phyloP scores from a whole-genome alignment of 2,329 filamentous ascomycete genomes.

The Calonectria hongkongensis region DNA sequence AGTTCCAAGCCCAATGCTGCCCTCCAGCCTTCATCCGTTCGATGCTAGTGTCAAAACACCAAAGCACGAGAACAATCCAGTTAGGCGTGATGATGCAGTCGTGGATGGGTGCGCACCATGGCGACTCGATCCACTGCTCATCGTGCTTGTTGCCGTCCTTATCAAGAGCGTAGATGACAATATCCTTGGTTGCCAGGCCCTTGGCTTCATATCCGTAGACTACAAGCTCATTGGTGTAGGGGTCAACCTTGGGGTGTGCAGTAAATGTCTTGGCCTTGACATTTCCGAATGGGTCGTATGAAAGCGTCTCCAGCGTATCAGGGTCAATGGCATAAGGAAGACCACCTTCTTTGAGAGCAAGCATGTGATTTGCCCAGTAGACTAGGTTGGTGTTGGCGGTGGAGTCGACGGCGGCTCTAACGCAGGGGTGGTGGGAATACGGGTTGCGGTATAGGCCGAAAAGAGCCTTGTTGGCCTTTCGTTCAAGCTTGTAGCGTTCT shows the following conservation, averaged over 20 bases:
- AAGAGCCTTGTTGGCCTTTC: slow-evolving; percentile 57
- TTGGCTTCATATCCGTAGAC: slow-evolving; percentile 46
- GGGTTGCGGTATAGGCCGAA: slow-evolving; percentile 43
- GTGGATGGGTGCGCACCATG: slow-evolving; percentile 39
- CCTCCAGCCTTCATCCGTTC: slow-evolving; percentile 35
- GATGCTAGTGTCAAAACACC: slow-evolving; percentile 33
- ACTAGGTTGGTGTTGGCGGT: slow-evolving; percentile 46
- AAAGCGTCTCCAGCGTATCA: slow-evolving; percentile 39
- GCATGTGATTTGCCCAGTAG: slow-evolving; percentile 25
- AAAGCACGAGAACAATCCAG: slow-evolving; percentile 37
- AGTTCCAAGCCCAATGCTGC: slow-evolving; percentile 43
- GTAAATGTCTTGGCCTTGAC: slow-evolving; percentile 43
- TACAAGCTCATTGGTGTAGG: slow-evolving; percentile 32
- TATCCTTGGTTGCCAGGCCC: slow-evolving; percentile 37
- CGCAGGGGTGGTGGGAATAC: slow-evolving; percentile 37
- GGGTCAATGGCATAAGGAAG: slow-evolving; percentile 40
- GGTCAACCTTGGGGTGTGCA: slow-evolving; percentile 40
- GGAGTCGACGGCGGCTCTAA: slow-evolving; percentile 39
- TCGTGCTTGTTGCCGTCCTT: slow-evolving; percentile 28
- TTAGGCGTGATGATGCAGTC: slow-evolving; percentile 42
- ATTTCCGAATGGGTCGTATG: slow-evolving; percentile 37
- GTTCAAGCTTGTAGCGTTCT: slow-evolving; percentile 62
- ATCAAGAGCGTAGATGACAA: slow-evolving; percentile 38
- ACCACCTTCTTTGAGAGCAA: slow-evolving; percentile 37
- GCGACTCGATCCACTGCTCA: slow-evolving; percentile 44